Evolutionary conservation across 1,139 yeast genomes (phyloP).

Genomic region (Taphrina deformans): DNA sequence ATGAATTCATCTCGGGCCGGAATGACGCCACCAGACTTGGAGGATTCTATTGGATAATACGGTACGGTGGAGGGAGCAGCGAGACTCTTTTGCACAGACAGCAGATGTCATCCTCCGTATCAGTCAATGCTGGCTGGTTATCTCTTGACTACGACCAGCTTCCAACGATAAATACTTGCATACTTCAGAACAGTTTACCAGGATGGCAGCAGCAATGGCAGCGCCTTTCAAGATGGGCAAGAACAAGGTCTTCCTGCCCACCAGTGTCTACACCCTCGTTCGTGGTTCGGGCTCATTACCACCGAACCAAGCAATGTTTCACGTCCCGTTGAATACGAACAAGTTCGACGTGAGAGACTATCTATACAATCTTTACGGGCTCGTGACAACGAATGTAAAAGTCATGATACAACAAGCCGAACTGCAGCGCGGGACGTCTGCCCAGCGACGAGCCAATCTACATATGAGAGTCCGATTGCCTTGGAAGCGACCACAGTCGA

Average conservation of each 20-base stretch:
- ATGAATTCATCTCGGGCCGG: neutral
- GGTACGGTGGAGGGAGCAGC: too few species aligned
- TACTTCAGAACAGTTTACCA: too few species aligned
- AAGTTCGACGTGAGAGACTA: constrained; percentile 42
- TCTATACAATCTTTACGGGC: constrained; percentile 41
- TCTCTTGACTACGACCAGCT: too few species aligned
- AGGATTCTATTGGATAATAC: too few species aligned
- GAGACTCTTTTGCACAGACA: too few species aligned
- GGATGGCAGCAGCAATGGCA: constrained; percentile 12
- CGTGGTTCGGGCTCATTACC: constrained; percentile 39
- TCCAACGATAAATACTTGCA: too few species aligned
- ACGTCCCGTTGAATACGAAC: constrained; percentile 41
- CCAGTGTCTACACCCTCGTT: constrained; percentile 38
- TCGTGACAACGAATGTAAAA: constrained; percentile 39
- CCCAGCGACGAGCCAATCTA: constrained; percentile 30
- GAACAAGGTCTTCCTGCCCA: constrained; percentile 40
- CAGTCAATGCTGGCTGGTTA: too few species aligned
- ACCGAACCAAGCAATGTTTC: constrained; percentile 41
- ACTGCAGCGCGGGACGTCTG: constrained; percentile 16
- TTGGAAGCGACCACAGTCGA: constrained; percentile 24
- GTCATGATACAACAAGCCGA: constrained; percentile 36
- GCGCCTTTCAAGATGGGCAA: constrained; percentile 40
- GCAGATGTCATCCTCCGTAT: too few species aligned
- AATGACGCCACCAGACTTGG: too few species aligned
- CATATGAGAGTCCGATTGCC: constrained; percentile 27